phyloP scores from a whole-genome alignment of 225 moss, liverwort and hornwort genomes.

The Sphagnum tenellum region DNA sequence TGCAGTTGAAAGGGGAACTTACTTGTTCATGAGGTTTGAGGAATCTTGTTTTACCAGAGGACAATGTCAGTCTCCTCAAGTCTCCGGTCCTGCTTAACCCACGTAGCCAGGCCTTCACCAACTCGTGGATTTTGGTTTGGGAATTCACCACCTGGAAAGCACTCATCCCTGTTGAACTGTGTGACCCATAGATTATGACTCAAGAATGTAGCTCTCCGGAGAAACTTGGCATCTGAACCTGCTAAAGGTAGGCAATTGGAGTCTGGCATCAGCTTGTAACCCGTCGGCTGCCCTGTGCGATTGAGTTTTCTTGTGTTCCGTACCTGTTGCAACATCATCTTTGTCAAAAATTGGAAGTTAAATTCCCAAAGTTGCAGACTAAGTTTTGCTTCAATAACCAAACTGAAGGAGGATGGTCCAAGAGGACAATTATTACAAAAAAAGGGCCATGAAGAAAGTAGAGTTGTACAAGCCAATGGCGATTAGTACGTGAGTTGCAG shows the following conservation, averaged over 20 bases:
- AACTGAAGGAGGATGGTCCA: too few species aligned
- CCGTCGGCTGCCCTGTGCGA: slow-evolving; percentile 67
- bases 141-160: slow-evolving; percentile 83
- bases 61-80: slow-evolving; percentile 81
- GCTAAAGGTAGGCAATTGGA: slow-evolving; percentile 83
- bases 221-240: slow-evolving; percentile 73
- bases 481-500: slow-evolving; percentile 64
- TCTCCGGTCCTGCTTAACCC: slow-evolving; percentile 65
- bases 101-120: slow-evolving; percentile 77
- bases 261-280: slow-evolving; percentile 80
- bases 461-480: slow-evolving; percentile 75
- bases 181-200: slow-evolving; percentile 88
- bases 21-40: too few species aligned
- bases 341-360: not conserved
- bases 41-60: slow-evolving; percentile 41
- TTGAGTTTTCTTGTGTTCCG: slow-evolving; percentile 74
- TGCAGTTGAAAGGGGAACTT: too few species aligned
- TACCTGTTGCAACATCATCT: slow-evolving; percentile 25
- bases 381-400: too few species aligned
- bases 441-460: not conserved
- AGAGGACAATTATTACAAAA: too few species aligned
- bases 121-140: slow-evolving; percentile 90
- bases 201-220: slow-evolving; percentile 72
- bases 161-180: slow-evolving; percentile 54
- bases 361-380: not conserved